Evolutionary conservation across 108 stramenopile species (phyloP), one percentile per base, ranked within the genome.

Genomic region (Nitzschia sp.): DNA sequence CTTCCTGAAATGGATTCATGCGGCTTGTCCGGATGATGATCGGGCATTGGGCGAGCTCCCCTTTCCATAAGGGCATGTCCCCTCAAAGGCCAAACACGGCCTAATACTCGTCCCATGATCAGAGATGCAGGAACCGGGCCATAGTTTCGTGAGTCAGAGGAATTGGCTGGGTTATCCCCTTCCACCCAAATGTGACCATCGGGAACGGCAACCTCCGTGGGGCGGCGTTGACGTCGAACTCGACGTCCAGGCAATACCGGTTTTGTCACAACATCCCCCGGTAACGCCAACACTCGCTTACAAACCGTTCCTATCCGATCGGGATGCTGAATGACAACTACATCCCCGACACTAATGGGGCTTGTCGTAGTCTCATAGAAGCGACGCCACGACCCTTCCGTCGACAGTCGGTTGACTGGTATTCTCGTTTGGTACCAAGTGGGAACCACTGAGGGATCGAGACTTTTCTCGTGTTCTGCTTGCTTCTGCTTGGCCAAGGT

Each of bases 141-240:
- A 70, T 98, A 98, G 17, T 77, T 63, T 15, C 97, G 81, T 19
- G 95, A 96, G 64, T 98, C 97, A n/a, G 71, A 67, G 15, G 90
- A 91, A 67, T 95, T 89, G 50, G 57, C 46, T 10, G 86, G 69
- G 72, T 98, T 98, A 54, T 98, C 97, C 20, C 97, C 97, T 67
- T 97, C 96, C 8, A 98, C 63, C 96, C 96, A 98, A 8, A 96
- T 65, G 58, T 96, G 96, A 6, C 97, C 97, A 44, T 89, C 88
- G 6, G 94, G 93, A 22, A 97, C 81, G 0, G 84, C 72, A 46
- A 81, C 42, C 19, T 61, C 55, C 1, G 38, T 41, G 8, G 64
- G 24, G 5, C 68, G 65, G 10, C 65, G 24, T 39, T 58, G 39
- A 64, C 58, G 67, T 68, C 43, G 29, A 20, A 48, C 24, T 2